Percentiles rank a stretch among this genome's conserved stretches.
phyloP scores from a whole-genome alignment of 2,329 filamentous ascomycete genomes.

The Phialophora tarda region DNA sequence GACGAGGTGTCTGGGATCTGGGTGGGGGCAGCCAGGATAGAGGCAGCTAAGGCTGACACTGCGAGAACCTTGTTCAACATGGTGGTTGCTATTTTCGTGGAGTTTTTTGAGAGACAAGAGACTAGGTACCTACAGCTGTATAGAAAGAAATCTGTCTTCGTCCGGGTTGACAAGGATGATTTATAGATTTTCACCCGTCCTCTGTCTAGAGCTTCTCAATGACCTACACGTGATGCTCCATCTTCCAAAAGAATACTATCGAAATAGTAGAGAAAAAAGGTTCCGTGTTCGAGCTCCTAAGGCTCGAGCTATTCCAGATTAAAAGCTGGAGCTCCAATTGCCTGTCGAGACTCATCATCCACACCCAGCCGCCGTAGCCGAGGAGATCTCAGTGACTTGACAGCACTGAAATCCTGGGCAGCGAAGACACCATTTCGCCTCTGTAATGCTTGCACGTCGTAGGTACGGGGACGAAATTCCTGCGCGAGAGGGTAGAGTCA shows the following conservation, averaged over 20 bases:
- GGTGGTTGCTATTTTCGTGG: too few relatives aligned
- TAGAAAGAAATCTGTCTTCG: slow-evolving; percentile 4
- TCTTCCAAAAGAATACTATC: slow-evolving; percentile 23
- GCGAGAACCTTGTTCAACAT: too few relatives aligned
- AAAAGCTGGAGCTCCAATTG: neutral
- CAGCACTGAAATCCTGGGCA: slow-evolving; percentile 5
- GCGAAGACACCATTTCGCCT: slow-evolving; percentile 4
- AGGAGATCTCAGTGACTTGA: neutral
- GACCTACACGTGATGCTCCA: slow-evolving; percentile 10
- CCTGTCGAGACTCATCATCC: neutral
- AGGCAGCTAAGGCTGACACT: slow-evolving; percentile 8
- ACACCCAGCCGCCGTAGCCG: too few relatives aligned
- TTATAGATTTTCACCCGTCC: slow-evolving; percentile 11
- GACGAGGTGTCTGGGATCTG: slow-evolving; percentile 16
- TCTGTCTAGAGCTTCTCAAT: slow-evolving; percentile 7
- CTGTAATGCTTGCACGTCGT: slow-evolving; percentile 2
- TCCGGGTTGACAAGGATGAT: neutral
- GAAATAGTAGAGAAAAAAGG: slow-evolving; percentile 2
- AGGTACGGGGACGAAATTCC: slow-evolving; percentile 16
- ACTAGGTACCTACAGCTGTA: slow-evolving; percentile 1
- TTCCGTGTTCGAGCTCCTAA: slow-evolving; percentile 7
- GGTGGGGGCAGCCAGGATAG: slow-evolving; percentile 12
- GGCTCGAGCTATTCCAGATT: neutral
- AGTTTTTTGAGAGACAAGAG: slow-evolving; percentile 5
- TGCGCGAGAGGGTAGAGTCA: slow-evolving; percentile 1